Evolutionary conservation across 2,329 filamentous ascomycete genomes (phyloP).

Genomic region (Trichoderma harzianum): DNA sequence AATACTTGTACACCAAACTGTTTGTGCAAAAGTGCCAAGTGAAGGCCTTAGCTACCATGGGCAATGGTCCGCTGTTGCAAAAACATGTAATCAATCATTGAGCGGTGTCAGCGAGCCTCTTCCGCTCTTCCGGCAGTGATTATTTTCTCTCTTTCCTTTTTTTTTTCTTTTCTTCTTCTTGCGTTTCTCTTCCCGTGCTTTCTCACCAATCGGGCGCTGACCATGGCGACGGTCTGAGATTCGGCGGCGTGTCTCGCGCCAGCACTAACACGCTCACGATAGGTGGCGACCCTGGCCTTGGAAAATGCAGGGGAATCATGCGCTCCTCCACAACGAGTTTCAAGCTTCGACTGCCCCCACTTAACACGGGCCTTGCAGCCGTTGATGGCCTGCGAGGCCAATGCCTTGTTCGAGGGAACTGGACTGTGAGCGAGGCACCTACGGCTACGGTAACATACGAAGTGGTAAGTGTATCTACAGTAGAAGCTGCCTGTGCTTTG

Average conservation of each 20-base stretch:
- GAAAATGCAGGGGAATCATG: slow-evolving; percentile 11
- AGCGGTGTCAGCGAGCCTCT: not conserved
- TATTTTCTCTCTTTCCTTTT: not conserved
- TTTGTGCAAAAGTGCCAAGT: not conserved
- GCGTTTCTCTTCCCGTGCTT: not conserved
- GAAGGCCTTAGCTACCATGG: not conserved
- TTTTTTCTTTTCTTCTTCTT: not conserved
- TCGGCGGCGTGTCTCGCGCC: slow-evolving; percentile 17
- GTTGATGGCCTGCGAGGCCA: not conserved
- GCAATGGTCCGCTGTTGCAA: not conserved
- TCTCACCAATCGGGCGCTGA: slow-evolving; percentile 3
- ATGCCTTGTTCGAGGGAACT: not conserved
- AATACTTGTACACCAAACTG: not conserved
- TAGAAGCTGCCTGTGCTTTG: not conserved
- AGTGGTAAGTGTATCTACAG: not conserved
- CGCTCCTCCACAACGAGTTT: slow-evolving; percentile 18
- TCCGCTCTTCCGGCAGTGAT: not conserved
- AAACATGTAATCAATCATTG: not conserved
- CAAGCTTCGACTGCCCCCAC: slow-evolving; percentile 12
- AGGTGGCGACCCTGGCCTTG: not conserved
- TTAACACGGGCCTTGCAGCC: not conserved
- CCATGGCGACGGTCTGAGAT: slow-evolving; percentile 14
- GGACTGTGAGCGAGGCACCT: too few species aligned
- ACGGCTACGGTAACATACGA: not conserved
- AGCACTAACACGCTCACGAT: slow-evolving; percentile 9